phyloP scores from a whole-genome alignment of 352 stramenopile genomes.

The Phytopythium delawarense region DNA sequence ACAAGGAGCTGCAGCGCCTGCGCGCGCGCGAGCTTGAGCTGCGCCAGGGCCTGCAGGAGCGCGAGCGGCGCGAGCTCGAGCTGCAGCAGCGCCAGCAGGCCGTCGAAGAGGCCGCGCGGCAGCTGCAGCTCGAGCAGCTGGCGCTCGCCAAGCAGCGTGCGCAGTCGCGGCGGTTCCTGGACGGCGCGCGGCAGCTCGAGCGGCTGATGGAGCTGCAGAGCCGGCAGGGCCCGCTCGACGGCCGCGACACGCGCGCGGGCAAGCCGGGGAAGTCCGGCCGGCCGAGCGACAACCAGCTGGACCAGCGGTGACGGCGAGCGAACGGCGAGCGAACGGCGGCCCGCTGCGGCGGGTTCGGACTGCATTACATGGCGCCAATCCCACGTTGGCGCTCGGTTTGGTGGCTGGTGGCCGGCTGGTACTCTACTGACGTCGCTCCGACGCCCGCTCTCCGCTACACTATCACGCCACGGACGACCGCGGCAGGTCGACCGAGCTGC shows the following conservation, averaged over 20 bases:
- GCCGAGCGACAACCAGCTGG: constrained; percentile 16
- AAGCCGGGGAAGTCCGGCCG: not conserved
- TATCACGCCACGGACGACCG: constrained; percentile 20
- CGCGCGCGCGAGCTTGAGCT: constrained; percentile 33
- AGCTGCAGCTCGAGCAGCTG: constrained; percentile 68
- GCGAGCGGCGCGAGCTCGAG: constrained; percentile 25
- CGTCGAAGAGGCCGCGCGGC: constrained; percentile 43
- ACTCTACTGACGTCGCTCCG: constrained; percentile 5
- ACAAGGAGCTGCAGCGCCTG: constrained; percentile 39
- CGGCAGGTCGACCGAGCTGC: constrained; percentile 29
- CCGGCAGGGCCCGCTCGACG: constrained; percentile 9
- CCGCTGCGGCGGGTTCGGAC: not conserved
- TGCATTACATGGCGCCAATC: constrained; percentile 22
- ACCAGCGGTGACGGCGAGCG: constrained; percentile 8
- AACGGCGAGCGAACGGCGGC: not conserved
- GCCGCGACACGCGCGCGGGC: not conserved
- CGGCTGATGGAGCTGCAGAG: constrained; percentile 56
- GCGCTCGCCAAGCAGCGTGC: constrained; percentile 67
- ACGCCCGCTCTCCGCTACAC: not conserved
- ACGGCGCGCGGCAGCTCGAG: constrained; percentile 63
- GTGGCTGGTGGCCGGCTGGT: not conserved
- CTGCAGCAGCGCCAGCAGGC: constrained; percentile 42
- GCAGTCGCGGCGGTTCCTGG: constrained; percentile 72
- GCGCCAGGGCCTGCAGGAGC: constrained; percentile 22
- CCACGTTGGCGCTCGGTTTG: constrained; percentile 3